Evolutionary conservation across 257 asterid genomes (phyloP).

Genomic region (Solanum piurae): DNA sequence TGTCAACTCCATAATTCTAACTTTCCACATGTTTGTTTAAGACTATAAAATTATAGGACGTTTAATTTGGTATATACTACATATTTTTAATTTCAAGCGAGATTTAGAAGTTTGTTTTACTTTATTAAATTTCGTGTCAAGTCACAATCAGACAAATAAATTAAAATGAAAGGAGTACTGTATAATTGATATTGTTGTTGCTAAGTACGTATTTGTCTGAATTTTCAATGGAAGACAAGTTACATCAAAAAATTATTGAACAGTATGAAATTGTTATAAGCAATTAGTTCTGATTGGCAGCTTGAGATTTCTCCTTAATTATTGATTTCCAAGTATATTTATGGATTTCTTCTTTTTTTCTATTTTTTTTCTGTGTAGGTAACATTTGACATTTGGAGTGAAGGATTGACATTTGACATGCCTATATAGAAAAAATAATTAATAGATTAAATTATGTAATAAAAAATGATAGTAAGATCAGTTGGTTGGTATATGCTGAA

Average conservation of each 20-base stretch:
- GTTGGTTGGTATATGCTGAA: background rate
- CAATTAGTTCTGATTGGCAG: background rate
- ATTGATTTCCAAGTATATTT: background rate
- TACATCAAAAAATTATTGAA: background rate
- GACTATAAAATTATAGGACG: fast-evolving
- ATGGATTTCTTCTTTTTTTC: too few relatives aligned
- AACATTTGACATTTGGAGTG: background rate
- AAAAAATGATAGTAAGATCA: background rate
- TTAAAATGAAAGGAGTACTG: background rate
- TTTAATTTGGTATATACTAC: too few relatives aligned
- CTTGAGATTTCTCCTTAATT: background rate
- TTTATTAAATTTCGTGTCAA: background rate
- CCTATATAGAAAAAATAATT: background rate
- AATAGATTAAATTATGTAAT: background rate
- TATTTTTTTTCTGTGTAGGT: background rate
- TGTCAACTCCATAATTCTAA: too few relatives aligned
- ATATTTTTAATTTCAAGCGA: too few relatives aligned
- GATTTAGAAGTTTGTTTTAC: too few relatives aligned
- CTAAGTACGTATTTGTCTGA: background rate
- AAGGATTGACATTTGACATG: background rate
- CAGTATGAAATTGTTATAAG: background rate
- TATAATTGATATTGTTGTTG: background rate
- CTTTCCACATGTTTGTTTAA: too few relatives aligned
- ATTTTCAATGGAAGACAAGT: too few relatives aligned
- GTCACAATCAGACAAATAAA: too few relatives aligned